Percentiles rank a stretch among this genome's conserved stretches.
Evolutionary conservation across 768 basidiomycete genomes (phyloP).

Genomic region (Tulasnella sp.): DNA sequence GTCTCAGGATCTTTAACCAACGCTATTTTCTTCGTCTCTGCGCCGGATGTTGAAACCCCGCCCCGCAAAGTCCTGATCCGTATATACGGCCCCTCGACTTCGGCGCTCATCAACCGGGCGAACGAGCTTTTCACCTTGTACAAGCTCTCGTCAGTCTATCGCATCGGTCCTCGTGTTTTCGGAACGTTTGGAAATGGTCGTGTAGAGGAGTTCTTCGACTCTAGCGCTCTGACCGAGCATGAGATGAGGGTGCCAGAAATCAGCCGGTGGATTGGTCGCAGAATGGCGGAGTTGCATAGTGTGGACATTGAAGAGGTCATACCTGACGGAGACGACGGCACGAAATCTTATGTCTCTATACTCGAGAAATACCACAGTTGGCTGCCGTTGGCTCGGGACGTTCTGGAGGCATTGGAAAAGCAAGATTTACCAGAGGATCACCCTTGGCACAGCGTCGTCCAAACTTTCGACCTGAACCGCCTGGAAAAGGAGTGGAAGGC

Average conservation of each 20-base stretch:
- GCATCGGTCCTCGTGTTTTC: constrained; percentile 85
- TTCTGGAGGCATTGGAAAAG: constrained; percentile 51
- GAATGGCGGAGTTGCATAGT: constrained; percentile 94
- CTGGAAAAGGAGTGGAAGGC: constrained; percentile 62
- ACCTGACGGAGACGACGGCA: constrained; percentile 49
- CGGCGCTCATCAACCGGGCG: constrained; percentile 78
- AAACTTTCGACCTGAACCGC: constrained; percentile 57
- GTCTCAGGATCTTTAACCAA: constrained; percentile 93
- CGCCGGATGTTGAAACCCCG: constrained; percentile 39
- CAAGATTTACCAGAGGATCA: constrained; percentile 19
- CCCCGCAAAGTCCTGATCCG: constrained; percentile 73
- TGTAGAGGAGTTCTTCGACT: constrained; percentile 92
- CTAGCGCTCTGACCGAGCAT: constrained; percentile 66
- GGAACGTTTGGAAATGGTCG: constrained; percentile 96
- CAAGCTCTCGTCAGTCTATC: constrained; percentile 79
- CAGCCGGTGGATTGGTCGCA: constrained; percentile 82
- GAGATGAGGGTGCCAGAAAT: constrained; percentile 74
- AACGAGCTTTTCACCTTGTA: constrained; percentile 86
- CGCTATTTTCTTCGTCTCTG: constrained; percentile 92
- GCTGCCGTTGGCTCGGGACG: constrained; percentile 65
- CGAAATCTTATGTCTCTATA: constrained; percentile 43
- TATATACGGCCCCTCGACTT: constrained; percentile 86
- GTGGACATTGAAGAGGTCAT: constrained; percentile 76
- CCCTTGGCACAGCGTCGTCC: constrained; percentile 30
- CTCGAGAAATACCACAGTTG: constrained; percentile 67